Percentiles rank a stretch among this genome's conserved stretches.
Conservation (phyloP, 768 basidiomycete species). For the Termitomyces eurrhizus region DNA sequence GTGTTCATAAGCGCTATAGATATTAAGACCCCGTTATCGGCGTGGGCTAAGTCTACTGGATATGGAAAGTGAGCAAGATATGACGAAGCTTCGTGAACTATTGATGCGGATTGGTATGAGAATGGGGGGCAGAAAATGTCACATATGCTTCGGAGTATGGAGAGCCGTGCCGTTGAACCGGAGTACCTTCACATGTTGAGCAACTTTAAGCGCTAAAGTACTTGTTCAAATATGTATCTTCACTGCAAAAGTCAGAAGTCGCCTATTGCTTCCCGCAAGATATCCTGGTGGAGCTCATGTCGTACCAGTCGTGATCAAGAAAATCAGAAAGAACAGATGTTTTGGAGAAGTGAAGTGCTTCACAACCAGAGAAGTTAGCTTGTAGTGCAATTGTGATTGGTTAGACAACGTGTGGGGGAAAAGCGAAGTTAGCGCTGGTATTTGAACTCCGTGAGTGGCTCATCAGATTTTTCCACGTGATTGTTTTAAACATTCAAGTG, state of each 20-base stretch:
- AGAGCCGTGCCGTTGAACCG: neutral
- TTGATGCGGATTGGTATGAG: neutral
- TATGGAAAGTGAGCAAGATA: neutral
- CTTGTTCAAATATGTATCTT: neutral
- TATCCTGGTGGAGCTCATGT: too few species aligned
- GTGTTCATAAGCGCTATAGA: neutral
- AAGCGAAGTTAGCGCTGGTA: neutral
- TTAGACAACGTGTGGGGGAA: neutral
- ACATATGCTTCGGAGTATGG: neutral
- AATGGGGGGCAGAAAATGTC: too few species aligned
- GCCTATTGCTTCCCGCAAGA: neutral
- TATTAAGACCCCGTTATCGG: neutral
- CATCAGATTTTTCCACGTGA: neutral
- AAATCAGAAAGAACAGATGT: neutral
- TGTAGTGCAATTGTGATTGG: too few species aligned
- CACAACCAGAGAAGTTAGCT: neutral
- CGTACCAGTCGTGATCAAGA: neutral
- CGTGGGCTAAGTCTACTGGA: neutral
- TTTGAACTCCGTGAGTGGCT: neutral
- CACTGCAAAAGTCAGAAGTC: neutral
- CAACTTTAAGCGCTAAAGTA: neutral
- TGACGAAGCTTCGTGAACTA: neutral
- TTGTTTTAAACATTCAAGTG: neutral
- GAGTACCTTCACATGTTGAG: neutral
- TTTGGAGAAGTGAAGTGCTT: neutral